These are phyloP conservation scores for Tranzscheliella williamsii DNA, from an alignment of 1,284 basidiomycete genomes.

Conservation along the genomic window DNA sequence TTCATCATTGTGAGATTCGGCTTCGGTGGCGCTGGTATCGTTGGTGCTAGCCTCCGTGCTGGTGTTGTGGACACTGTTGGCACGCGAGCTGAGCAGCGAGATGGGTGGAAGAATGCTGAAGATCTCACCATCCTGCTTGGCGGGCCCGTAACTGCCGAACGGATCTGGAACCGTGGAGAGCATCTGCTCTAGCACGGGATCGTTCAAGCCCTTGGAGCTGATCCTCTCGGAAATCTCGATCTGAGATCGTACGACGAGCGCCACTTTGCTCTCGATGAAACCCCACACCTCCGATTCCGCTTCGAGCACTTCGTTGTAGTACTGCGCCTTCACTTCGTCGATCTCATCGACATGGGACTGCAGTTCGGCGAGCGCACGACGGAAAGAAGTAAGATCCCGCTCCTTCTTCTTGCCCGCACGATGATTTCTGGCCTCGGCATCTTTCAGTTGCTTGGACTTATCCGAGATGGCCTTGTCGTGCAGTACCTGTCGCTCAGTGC, in stretches of 20 bases:
- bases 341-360: constrained; percentile 87
- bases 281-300: constrained; percentile 94
- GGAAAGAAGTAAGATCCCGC: constrained; percentile 63
- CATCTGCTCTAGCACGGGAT: constrained; percentile 87
- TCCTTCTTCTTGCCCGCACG: constrained; percentile 71
- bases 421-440: constrained; percentile 86
- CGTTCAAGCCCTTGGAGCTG: constrained; percentile 80
- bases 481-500: constrained; percentile 63
- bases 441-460: constrained; percentile 80
- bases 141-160: constrained; percentile 86
- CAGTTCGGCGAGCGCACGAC: constrained; percentile 65
- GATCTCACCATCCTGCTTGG: constrained; percentile 84
- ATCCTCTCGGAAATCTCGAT: constrained; percentile 68
- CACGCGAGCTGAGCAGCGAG: constrained; percentile 31
- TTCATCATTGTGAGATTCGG: constrained; percentile 3
- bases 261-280: constrained; percentile 69
- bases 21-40: constrained; percentile 23
- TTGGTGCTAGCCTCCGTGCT: constrained; percentile 16
- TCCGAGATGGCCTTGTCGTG: constrained; percentile 65
- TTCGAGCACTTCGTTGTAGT: constrained; percentile 83
- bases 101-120: constrained; percentile 71
- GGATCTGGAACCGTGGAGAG: constrained; percentile 86
- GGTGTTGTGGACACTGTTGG: constrained; percentile 32
- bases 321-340: constrained; percentile 75
- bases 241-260: constrained; percentile 49